Evolutionary conservation across 805 yeast species (phyloP).

Genomic region (Cyberlindnera galapagoensis): DNA sequence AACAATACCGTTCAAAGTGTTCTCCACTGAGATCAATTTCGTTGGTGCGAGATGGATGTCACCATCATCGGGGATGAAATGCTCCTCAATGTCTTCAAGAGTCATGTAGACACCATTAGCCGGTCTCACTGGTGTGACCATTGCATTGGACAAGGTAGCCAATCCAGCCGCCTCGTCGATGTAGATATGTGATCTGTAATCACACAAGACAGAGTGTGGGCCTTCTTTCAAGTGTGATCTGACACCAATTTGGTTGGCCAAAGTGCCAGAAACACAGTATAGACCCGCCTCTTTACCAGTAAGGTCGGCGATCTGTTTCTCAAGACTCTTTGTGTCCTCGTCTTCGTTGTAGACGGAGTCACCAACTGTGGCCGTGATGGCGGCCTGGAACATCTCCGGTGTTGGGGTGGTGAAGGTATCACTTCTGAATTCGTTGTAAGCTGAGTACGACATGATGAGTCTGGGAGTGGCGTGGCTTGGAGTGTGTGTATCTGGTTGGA

Average conservation of each 20-base stretch:
- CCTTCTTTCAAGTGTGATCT: constrained; percentile 75
- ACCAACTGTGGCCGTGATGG: constrained; percentile 55
- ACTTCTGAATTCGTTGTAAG: constrained; percentile 51
- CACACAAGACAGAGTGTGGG: constrained; percentile 81
- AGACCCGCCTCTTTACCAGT: constrained; percentile 79
- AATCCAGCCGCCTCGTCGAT: constrained; percentile 87
- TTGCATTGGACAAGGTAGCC: constrained; percentile 83
- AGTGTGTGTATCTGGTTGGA: neutral
- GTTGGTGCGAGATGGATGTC: constrained; percentile 91
- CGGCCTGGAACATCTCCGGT: constrained; percentile 59
- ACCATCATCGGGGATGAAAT: constrained; percentile 63
- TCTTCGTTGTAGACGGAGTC: constrained; percentile 92
- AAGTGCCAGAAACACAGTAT: constrained; percentile 83
- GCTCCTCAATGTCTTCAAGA: constrained; percentile 65
- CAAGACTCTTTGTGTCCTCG: constrained; percentile 56
- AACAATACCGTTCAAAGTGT: constrained; percentile 79
- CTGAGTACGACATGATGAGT: too few species aligned
- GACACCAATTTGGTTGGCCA: constrained; percentile 83
- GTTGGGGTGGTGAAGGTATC: constrained; percentile 94
- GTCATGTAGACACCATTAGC: constrained; percentile 71
- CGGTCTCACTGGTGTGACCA: constrained; percentile 82
- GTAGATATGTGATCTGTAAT: constrained; percentile 78
- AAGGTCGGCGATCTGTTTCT: constrained; percentile 53
- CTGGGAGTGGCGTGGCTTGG: too few species aligned
- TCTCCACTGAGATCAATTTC: constrained; percentile 74